Evolutionary conservation across 2,329 filamentous ascomycete species (phyloP).

Genomic region (Microsporum canis): DNA sequence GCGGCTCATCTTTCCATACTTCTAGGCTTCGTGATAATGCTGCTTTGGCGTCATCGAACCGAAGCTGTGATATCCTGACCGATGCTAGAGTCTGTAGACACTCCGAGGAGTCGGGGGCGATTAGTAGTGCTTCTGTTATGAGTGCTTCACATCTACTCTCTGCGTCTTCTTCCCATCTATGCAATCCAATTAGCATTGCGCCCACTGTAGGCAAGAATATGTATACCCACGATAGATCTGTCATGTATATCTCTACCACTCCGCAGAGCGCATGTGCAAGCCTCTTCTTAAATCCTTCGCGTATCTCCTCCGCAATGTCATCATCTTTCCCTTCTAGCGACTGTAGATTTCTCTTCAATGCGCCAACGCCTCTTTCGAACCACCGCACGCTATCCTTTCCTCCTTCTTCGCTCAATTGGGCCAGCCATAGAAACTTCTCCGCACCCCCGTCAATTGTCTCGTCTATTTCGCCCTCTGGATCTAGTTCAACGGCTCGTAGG

Average conservation of each 20-base stretch:
- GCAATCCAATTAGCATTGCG: neutral
- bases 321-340: conserved; percentile 43
- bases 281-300: conserved; percentile 66
- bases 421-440: conserved; percentile 91
- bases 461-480: conserved; percentile 59
- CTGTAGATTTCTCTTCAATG: conserved; percentile 61
- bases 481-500: conserved; percentile 58
- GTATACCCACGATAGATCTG: conserved; percentile 64
- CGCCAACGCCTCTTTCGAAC: conserved; percentile 55
- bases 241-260: conserved; percentile 97
- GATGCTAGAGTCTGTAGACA: conserved; percentile 93
- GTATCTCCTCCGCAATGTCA: conserved; percentile 28
- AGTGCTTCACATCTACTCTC: conserved; percentile 78
- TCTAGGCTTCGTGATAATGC: conserved; percentile 70
- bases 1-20: conserved; percentile 68
- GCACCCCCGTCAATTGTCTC: conserved; percentile 68
- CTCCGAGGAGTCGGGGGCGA: conserved; percentile 70
- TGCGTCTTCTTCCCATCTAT: conserved; percentile 69
- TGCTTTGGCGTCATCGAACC: conserved; percentile 64
- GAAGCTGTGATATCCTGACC: conserved; percentile 78
- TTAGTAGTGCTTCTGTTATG: conserved; percentile 78
- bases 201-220: neutral
- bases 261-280: conserved; percentile 86
- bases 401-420: conserved; percentile 65
- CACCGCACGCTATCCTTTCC: conserved; percentile 49